Base-by-base conservation (phyloP, 495 filamentous ascomycete genomes). In the Aspergillus nanangensis region DNA sequence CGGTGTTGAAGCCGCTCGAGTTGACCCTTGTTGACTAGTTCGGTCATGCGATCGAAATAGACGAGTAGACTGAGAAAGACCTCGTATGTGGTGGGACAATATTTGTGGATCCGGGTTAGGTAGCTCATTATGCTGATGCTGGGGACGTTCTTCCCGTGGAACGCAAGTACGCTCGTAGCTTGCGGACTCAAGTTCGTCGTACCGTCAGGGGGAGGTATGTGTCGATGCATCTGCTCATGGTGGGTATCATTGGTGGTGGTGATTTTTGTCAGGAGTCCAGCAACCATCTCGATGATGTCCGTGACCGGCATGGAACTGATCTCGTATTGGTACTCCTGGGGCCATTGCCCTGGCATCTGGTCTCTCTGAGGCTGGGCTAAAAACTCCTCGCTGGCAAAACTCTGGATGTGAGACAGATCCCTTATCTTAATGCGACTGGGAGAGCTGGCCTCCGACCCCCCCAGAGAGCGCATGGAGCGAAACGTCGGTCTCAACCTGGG, bases 201-300 rank as follows among this genome's bases (percentile, higher is more conserved):
- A 9, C 78, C 81, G 40, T 88, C 83, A 11, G 80, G 66, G 8
- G 80, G 72, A 14, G 87, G 83, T 48, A 89, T 80, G 45, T 84
- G 78, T 40, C 83, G 71, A 61, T 90, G 84, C 27, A 87, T 54
- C 48, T 84, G 78, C 58, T 96, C 90, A 66, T 96, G 90, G 55
- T 96, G 92, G 25, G 82, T 71, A 60, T 99, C 93, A 60, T 99
- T 99, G 41, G 93, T 96, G 2, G 88, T 91, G 4, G 93, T 96
- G 52, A 99, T 99, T 66, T 97, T 97, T 8, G 94, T 96, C 47
- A 99, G 72, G 31, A 99, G 82, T n/a, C 89, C 92, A 4, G 93
- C 93, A 5, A 99, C 94, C 94, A 99, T 99, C 66, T 99, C 94
- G 66, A 99, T 99, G 54, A 99, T 91, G 53, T 99, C 94, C 41